phyloP scores from a whole-genome alignment of 176 grass and related monocot species.

The Juncus inflexus region DNA sequence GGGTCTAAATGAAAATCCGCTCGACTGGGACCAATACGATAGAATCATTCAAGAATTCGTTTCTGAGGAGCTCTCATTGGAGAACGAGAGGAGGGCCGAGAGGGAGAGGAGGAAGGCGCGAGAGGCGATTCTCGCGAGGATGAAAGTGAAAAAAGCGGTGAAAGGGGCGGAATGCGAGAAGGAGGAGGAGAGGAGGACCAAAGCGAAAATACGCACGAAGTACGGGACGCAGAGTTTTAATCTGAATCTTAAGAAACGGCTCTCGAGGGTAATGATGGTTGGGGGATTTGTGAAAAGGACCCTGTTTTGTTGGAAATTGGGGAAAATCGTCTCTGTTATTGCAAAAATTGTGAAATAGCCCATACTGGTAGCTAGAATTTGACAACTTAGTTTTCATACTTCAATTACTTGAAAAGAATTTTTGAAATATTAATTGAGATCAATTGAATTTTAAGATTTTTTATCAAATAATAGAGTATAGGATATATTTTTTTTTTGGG shows the following conservation, averaged over 20 bases:
- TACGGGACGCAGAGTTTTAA: conserved; percentile 29
- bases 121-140: conserved; percentile 20
- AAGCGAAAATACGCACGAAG: conserved; percentile 27
- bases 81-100: conserved; percentile 17
- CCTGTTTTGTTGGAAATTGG: too few species aligned
- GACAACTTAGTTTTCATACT: too few species aligned
- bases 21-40: conserved; percentile 72
- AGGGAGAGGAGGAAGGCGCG: conserved; percentile 22
- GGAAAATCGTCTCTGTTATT: too few species aligned
- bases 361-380: too few species aligned
- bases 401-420: too few species aligned
- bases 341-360: too few species aligned
- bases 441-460: too few species aligned
- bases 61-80: conserved; percentile 30
- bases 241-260: conserved; percentile 59
- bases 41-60: conserved; percentile 48
- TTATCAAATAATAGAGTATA: too few species aligned
- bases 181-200: conserved; percentile 22
- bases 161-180: conserved; percentile 26
- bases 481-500: too few species aligned
- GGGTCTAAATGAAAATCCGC: conserved; percentile 38
- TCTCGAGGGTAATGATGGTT: conserved; percentile 60
- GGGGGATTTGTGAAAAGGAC: too few species aligned
- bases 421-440: too few species aligned
- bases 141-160: conserved; percentile 28